phyloP scores from a whole-genome alignment of 768 basidiomycete species.

The Trametopsis cervina region DNA sequence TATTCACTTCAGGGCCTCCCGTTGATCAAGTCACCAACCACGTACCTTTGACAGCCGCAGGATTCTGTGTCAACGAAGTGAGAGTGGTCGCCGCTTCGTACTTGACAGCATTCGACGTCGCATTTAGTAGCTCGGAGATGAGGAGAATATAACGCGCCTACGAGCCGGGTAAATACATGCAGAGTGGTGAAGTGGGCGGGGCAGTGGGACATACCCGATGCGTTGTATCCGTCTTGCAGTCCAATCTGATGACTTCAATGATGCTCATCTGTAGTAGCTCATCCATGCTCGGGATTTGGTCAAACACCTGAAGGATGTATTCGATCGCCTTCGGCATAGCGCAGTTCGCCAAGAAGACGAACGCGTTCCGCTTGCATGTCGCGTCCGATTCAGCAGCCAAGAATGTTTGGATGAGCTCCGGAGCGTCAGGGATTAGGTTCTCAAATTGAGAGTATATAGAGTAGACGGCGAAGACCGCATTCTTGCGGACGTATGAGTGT shows the following conservation, averaged over 20 bases:
- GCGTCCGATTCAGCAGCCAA: conserved; percentile 93
- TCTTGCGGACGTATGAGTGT: conserved; percentile 96
- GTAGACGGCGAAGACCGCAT: conserved; percentile 94
- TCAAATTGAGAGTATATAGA: conserved; percentile 94
- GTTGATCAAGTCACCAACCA: not conserved
- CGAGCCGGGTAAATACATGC: no score
- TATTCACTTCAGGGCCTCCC: not conserved
- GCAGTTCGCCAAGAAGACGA: conserved; percentile 85
- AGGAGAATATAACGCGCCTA: conserved; percentile 91
- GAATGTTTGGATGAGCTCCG: conserved; percentile 95
- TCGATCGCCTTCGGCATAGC: conserved; percentile 89
- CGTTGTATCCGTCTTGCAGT: conserved; percentile 79
- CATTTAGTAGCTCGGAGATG: conserved; percentile 89
- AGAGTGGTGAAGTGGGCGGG: no score
- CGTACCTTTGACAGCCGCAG: conserved; percentile 90
- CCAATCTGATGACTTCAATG: conserved; percentile 87
- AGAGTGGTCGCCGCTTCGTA: conserved; percentile 96
- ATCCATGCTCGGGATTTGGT: conserved; percentile 75
- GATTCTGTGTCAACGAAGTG: conserved; percentile 90
- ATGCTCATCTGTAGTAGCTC: conserved; percentile 94
- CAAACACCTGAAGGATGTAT: conserved; percentile 81
- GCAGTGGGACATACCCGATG: conserved; percentile 54
- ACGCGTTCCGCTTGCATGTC: conserved; percentile 95
- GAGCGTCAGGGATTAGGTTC: conserved; percentile 91
- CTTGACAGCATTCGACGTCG: conserved; percentile 88